Evolutionary conservation across 106 monocot species (phyloP), one percentile per base, ranked within the genome.

Genomic region (Allium sativum): DNA sequence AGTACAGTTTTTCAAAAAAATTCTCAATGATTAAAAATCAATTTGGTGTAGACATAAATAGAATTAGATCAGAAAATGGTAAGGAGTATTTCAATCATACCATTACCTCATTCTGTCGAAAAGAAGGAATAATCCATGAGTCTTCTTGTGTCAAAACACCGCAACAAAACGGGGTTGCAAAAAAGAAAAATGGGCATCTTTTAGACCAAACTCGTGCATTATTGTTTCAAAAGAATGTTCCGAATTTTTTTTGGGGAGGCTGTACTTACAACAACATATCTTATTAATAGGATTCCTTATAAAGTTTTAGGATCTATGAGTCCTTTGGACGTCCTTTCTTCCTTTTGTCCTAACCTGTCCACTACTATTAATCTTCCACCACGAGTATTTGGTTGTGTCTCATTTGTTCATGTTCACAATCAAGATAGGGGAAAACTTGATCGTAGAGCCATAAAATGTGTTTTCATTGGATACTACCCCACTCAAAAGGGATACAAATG

Each of bases 141-240:
- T 52, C 50, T 7, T 52, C 65, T 15, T 65, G 65, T 65, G 48
- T 65, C 4, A 65, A 52, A 15, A 52, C 52, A 4, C 5, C 52
- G 19, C 40, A 52, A 41, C 40, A 52, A 65, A 65, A 65, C 18
- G 65, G 15, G 15, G 65, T 65, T 7, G 65, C 40, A n/a, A 22
- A 51, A 9, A 41, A 22, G 21, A 65, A 65, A 65, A 65, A 65
- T 65, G 52, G 65, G 3, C 51, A 65, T n/a, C 31, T 31, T 22
- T 40, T 65, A 6, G 65, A 51, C 1, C 7, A 11, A 4, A 65
- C 7, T 18, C 2, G 13, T 40, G 31, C 65, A 7, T 65, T 65
- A 0, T 1, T 53, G 22, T 40, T 65, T 9, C 8, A 52, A 40
- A 52, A 65, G 42, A n/a, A 65, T 52, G 14, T 52, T 12, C 65